Conservation (phyloP, 129 eudicot species). For the Flaveria bidentis region DNA sequence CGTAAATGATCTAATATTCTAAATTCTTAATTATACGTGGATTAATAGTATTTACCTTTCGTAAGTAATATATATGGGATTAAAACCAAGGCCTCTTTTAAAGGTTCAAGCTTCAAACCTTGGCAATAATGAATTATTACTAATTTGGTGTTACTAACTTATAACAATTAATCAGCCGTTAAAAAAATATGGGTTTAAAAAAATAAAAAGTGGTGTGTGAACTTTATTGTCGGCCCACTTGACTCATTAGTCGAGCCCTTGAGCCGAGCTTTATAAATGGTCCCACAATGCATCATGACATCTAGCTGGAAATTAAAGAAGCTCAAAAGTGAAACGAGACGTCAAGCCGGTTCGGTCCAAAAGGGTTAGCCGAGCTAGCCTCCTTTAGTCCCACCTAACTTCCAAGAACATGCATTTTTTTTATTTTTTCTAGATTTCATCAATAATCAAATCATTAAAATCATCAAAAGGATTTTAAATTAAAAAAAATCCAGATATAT, state of each 20-base stretch:
- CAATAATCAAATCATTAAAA: no score
- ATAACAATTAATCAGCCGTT: no score
- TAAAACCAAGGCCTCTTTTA: no score
- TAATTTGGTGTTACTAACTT: no score
- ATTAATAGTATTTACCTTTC: no score
- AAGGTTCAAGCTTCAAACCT: no score
- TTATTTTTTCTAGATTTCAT: no score
- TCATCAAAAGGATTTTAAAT: no score
- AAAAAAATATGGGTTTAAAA: background rate
- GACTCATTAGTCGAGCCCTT: conserved; percentile 41
- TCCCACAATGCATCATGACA: conserved; percentile 24
- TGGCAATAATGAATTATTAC: no score
- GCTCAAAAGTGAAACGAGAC: background rate
- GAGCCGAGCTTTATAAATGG: conserved; percentile 34
- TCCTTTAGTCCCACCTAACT: conserved; percentile 21
- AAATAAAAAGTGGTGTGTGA: conserved; percentile 16
- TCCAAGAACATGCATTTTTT: conserved; percentile 22
- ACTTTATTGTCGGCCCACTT: conserved; percentile 34
- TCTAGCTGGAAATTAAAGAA: conserved; percentile 20
- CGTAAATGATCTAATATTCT: no score
- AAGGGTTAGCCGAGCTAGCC: conserved; percentile 36
- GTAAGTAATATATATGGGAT: background rate
- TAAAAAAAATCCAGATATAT: no score
- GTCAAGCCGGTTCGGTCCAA: conserved; percentile 34
- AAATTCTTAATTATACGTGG: no score